A percentile compares a stretch with the other conserved stretches of the same genome.
Conservation (phyloP, 2,329 filamentous ascomycete genomes). For the Diaporthe batatas region DNA sequence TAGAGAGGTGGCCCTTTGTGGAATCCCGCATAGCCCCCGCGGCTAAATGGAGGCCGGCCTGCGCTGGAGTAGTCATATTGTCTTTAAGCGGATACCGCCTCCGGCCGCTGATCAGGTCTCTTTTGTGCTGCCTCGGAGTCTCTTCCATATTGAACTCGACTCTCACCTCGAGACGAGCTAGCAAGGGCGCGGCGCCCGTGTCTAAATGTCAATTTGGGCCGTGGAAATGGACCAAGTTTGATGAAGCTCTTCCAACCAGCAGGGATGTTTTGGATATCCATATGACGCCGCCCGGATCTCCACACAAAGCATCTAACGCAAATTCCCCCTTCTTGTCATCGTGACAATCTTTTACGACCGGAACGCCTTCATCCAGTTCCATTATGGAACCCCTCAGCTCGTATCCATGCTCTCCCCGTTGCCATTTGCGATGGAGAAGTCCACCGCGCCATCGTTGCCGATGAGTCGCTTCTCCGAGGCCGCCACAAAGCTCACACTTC, state of each 20-base stretch:
- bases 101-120: constrained; percentile 24
- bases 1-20: not conserved
- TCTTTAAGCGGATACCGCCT: not conserved
- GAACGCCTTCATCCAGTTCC: constrained; percentile 38
- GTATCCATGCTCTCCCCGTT: constrained; percentile 65
- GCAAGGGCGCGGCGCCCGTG: not conserved
- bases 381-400: constrained; percentile 51
- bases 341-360: constrained; percentile 36
- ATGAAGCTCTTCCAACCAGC: constrained; percentile 32
- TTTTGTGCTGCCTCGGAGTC: not conserved
- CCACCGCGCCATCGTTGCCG: constrained; percentile 85
- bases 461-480: constrained; percentile 95
- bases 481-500: constrained; percentile 90
- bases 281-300: constrained; percentile 38
- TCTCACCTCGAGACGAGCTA: not conserved
- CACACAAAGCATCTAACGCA: constrained; percentile 37
- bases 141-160: constrained; percentile 14
- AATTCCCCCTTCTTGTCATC: constrained; percentile 32
- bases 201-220: not conserved
- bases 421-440: constrained; percentile 70
- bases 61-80: not conserved
- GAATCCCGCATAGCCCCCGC: not conserved
- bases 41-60: constrained; percentile 21
- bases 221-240: constrained; percentile 8
- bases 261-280: constrained; percentile 37